Evolutionary conservation across 768 basidiomycete genomes (phyloP).

Genomic region (Auricularia cornea): DNA sequence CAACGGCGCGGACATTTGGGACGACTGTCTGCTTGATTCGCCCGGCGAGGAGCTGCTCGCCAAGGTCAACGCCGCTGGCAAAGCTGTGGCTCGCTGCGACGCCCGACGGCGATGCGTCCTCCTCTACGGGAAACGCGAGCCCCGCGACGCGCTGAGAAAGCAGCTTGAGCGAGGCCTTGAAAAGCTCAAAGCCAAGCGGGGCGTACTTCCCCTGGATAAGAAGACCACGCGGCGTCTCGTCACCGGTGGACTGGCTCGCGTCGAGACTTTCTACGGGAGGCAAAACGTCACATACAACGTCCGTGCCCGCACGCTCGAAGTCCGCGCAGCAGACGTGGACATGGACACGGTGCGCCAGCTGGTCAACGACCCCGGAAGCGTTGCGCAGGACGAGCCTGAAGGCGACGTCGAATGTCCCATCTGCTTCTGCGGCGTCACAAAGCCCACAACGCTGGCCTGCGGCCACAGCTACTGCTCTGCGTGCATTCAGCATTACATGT

Average conservation of each 20-base stretch:
- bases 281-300: conserved; percentile 51
- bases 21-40: conserved; percentile 45
- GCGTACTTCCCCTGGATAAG: neutral
- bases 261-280: conserved; percentile 43
- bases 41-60: conserved; percentile 24
- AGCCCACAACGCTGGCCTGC: conserved; percentile 49
- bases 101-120: conserved; percentile 31
- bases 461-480: conserved; percentile 61
- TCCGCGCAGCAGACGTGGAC: conserved; percentile 48
- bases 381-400: neutral
- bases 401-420: conserved; percentile 46
- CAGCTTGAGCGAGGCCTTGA: neutral
- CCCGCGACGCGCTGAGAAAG: conserved; percentile 34
- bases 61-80: neutral
- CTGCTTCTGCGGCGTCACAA: conserved; percentile 50
- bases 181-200: neutral
- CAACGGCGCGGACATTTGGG: conserved; percentile 53
- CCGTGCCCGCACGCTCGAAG: conserved; percentile 31
- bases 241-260: conserved; percentile 33
- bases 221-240: conserved; percentile 21
- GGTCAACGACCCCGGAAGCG: neutral
- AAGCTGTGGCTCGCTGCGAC: neutral
- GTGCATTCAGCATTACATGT: conserved; percentile 54
- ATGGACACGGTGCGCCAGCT: conserved; percentile 28
- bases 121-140: conserved; percentile 19